Evolutionary conservation across 2,329 filamentous ascomycete species (phyloP), one percentile per base, ranked within the genome.

Genomic region (Coniochaeta sp.): DNA sequence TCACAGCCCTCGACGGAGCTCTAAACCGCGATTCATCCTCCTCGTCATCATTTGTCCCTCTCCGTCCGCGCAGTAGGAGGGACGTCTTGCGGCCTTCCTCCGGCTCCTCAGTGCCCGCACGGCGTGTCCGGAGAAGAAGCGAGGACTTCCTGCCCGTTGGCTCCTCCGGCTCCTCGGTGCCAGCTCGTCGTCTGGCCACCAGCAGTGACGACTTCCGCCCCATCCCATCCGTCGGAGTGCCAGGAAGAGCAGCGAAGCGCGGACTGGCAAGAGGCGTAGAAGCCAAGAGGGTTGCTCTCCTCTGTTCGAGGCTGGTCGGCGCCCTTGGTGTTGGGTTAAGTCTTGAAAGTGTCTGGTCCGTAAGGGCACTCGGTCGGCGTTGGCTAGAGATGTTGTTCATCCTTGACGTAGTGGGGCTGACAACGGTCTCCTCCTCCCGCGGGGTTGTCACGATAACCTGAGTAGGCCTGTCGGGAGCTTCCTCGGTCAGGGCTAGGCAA

Each of bases 401-500:
- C 26, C 58, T 62, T 24, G 24, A 60, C 6, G 44, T 58, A 12
- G 65, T 63, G 17, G 64, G 64, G 38, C 63, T 68, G 33, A 60
- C 6, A 31, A 63, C 11, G 4, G 59, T 31, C 19, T 69, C 63
- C 24, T 65, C 65, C 47, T 72, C 65, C 8, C 66, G 61, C 6
- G 63, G 60, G 26, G 62, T 63, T 24, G 58, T 59, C 62, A 61
- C 58, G 64, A 63, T 33, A 70, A 66, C 63, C 77, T 78, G 19
- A 65, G 63, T 58, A 74, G 74, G 1, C 34, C 22, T 57, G 28
- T 34, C 54, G 1, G 71, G 69, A 3, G 70, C 71, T 44, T 85
- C 83, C 64, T 90, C 89, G 33, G 87, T 87, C 59, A 99, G 77
- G 0, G 92, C 90, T 60, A 99, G 83, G 70, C 91, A 96, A 7